Conservation (phyloP, 306 rosid species). For the Lathyrus aphaca region DNA sequence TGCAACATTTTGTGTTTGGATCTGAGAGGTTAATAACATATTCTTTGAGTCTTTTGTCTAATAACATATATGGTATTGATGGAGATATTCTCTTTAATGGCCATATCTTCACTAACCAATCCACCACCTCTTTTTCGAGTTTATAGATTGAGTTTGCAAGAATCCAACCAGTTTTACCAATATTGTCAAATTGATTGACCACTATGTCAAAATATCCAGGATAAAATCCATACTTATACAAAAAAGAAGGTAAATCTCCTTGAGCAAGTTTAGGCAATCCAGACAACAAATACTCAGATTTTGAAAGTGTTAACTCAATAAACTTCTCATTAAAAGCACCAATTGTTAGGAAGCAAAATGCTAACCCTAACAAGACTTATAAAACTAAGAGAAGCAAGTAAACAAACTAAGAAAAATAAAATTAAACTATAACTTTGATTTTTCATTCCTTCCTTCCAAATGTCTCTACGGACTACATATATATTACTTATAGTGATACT, state of each 20-base stretch:
- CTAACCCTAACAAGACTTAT: too few species aligned
- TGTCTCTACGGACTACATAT: too few species aligned
- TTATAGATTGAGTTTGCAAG: slow-evolving; percentile 22
- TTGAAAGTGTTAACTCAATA: slow-evolving; percentile 21
- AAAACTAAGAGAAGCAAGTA: too few species aligned
- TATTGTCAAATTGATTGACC: background rate
- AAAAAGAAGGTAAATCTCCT: slow-evolving; percentile 17
- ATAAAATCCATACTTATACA: slow-evolving; percentile 26
- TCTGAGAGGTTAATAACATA: background rate
- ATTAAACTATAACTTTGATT: too few species aligned
- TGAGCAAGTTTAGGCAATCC: slow-evolving; percentile 21
- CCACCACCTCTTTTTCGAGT: slow-evolving; percentile 20
- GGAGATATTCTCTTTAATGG: slow-evolving; percentile 26
- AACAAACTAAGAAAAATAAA: too few species aligned
- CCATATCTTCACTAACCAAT: slow-evolving; percentile 28
- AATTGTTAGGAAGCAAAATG: too few species aligned
- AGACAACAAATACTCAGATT: background rate
- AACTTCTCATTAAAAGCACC: slow-evolving; percentile 7
- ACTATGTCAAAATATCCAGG: slow-evolving; percentile 13
- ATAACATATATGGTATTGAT: slow-evolving; percentile 14
- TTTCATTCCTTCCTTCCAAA: too few species aligned
- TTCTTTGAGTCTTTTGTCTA: slow-evolving; percentile 24
- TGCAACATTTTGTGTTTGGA: slow-evolving; percentile 19
- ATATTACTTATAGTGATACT: too few species aligned
- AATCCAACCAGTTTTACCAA: slow-evolving; percentile 29